phyloP scores from a whole-genome alignment of 2,329 filamentous ascomycete species.

The Alternaria postmessia region DNA sequence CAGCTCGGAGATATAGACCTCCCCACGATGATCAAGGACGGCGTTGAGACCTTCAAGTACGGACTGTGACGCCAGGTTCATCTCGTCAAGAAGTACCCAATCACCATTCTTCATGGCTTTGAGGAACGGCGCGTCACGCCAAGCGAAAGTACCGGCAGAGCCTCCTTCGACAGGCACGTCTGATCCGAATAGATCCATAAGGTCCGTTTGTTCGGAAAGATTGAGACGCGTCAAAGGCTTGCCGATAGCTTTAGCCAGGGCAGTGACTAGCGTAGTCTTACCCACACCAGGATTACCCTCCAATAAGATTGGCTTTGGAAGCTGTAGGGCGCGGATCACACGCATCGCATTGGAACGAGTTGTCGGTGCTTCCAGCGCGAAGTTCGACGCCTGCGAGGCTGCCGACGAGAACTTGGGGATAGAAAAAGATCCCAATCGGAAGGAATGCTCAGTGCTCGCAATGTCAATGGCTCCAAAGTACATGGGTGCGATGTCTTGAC shows the following conservation, averaged over 20 bases:
- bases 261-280: constrained; percentile 92
- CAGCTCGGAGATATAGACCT: constrained; percentile 93
- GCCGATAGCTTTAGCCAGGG: constrained; percentile 80
- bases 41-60: constrained; percentile 96
- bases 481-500: constrained; percentile 67
- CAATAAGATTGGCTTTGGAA: constrained; percentile 88
- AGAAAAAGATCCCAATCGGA: constrained; percentile 79
- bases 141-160: constrained; percentile 87
- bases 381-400: constrained; percentile 62
- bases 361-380: constrained; percentile 88
- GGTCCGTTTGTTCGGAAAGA: constrained; percentile 94
- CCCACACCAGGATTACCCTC: constrained; percentile 98
- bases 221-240: constrained; percentile 92
- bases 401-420: constrained; percentile 63
- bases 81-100: constrained; percentile 97
- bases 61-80: constrained; percentile 97
- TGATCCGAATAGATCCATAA: constrained; percentile 97
- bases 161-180: constrained; percentile 96
- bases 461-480: constrained; percentile 73
- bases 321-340: constrained; percentile 85
- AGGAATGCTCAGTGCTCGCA: constrained; percentile 58
- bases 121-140: constrained; percentile 94
- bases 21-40: constrained; percentile 93
- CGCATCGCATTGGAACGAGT: constrained; percentile 90
- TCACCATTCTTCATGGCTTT: constrained; percentile 96